Base-by-base conservation (phyloP, 768 basidiomycete genomes). In the Paxillus rubicundulus region DNA sequence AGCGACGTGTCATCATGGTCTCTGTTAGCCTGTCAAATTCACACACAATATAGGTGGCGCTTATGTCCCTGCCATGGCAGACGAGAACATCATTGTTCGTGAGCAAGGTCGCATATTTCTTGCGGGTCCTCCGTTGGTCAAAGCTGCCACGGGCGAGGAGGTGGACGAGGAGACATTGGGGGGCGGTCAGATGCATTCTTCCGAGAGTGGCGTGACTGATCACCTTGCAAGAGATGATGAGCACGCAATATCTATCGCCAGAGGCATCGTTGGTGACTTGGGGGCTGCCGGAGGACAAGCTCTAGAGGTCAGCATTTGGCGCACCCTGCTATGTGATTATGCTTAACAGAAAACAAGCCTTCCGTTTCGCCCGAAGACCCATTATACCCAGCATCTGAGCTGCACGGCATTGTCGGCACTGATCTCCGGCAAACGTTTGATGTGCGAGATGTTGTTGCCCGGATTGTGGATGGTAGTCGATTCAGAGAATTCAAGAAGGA, bases 401-500 rank as follows among this genome's bases (percentile, higher is more conserved):
- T 98, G 8, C 89, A 94, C 67, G 91, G 91, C 27, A 92, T 97
- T 55, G 92, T 96, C 27, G 92, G 92, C 6, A 89, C 91, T 3
- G 94, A 97, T 63, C 79, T 87, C 18, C 82, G 89, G 21, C 92
- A 95, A 69, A 72, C 86, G 0, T 96, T 95, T 65, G 93, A 97
- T 67, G 93, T 96, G 87, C 80, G 92, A 34, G 94, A 97, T 65
- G 86, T 98, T 12, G 92, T 98, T 59, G 86, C 93, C 24, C 85
- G 94, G 24, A 74, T 95, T 37, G 92, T 94, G 9, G 94, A 98
- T 57, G 92, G 94, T 2, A 93, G 90, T 63, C 81, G 82, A 41
- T 95, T 98, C 65, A 79, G 92, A 54, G 94, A 98, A 68, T 98
- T 96, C 77, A 98, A 98, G 79, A 89, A 87, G 65, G 95, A 96